A percentile compares a stretch with the other conserved stretches of the same genome.
Evolutionary conservation across 2,329 filamentous ascomycete species (phyloP).

Genomic region (Fusarium musae): DNA sequence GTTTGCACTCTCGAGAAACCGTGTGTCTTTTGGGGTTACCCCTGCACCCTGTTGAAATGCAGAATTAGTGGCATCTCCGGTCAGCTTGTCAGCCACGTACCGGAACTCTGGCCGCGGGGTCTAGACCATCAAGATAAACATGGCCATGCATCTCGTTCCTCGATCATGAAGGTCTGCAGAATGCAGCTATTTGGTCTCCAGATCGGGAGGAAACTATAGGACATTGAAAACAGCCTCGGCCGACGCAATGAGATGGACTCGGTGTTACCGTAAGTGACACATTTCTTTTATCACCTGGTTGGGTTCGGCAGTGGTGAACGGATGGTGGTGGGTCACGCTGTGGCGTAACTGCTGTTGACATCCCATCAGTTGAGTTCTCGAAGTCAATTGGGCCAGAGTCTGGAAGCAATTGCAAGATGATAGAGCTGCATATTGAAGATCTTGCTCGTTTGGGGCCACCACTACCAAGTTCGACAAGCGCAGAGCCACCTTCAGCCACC

Average conservation of each 20-base stretch:
- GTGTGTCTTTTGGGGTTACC: neutral
- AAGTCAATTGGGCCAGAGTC: slow-evolving; percentile 6
- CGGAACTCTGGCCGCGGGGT: slow-evolving; percentile 25
- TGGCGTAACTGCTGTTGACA: slow-evolving; percentile 3
- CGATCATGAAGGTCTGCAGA: slow-evolving; percentile 16
- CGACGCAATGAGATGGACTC: neutral
- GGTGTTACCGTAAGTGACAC: slow-evolving; percentile 8
- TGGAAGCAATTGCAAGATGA: slow-evolving; percentile 4
- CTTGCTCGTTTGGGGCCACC: slow-evolving; percentile 14
- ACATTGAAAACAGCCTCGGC: neutral
- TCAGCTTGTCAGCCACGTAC: slow-evolving; percentile 4
- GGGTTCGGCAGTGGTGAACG: slow-evolving; percentile 11
- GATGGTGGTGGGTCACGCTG: slow-evolving; percentile 17
- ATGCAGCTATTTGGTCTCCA: slow-evolving; percentile 3
- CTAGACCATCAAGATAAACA: slow-evolving; percentile 24
- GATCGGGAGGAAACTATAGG: slow-evolving; percentile 23
- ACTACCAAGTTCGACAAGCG: neutral
- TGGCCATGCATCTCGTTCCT: neutral
- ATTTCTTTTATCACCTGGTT: neutral
- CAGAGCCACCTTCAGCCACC: slow-evolving; percentile 13
- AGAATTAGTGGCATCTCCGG: neutral
- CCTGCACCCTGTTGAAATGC: neutral
- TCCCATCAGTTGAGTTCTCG: neutral
- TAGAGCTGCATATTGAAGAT: slow-evolving; percentile 21
- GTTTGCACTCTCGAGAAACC: slow-evolving; percentile 1